These are phyloP conservation scores for Phytophthora multivora DNA, from an alignment of 352 stramenopile species.

Conservation along the genomic window DNA sequence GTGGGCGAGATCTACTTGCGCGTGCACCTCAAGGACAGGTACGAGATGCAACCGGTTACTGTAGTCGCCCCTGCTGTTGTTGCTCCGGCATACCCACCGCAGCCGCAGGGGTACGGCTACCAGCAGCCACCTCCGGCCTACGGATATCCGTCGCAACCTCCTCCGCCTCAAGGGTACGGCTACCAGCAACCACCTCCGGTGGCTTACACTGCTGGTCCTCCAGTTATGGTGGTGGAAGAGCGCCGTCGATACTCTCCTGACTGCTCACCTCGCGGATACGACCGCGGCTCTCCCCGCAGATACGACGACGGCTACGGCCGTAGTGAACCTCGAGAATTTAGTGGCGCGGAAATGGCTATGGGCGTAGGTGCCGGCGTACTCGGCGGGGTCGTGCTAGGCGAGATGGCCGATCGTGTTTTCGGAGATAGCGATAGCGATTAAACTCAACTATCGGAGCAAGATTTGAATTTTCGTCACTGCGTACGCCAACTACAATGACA, in stretches of 20 bases:
- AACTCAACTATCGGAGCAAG: no score
- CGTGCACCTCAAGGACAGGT: slow-evolving; percentile 19
- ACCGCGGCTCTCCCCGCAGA: slow-evolving; percentile 4
- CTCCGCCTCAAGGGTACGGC: background rate
- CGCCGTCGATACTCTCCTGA: slow-evolving; percentile 29
- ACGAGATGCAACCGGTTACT: no score
- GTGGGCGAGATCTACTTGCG: slow-evolving; percentile 84
- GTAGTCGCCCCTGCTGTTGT: no score
- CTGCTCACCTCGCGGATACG: slow-evolving; percentile 1
- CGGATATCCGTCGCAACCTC: slow-evolving; percentile 34
- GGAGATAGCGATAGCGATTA: no score
- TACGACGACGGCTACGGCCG: slow-evolving; percentile 6
- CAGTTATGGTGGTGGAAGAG: slow-evolving; percentile 33
- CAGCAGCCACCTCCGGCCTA: slow-evolving; percentile 34
- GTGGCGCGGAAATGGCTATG: slow-evolving; percentile 56
- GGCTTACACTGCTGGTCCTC: slow-evolving; percentile 40
- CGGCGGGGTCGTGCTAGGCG: slow-evolving; percentile 76
- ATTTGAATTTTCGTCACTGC: no score
- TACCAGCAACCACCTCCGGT: slow-evolving; percentile 2
- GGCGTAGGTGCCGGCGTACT: slow-evolving; percentile 74
- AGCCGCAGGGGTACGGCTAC: slow-evolving; percentile 37
- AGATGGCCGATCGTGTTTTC: slow-evolving; percentile 44
- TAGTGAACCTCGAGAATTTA: slow-evolving; percentile 24
- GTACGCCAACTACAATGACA: no score
- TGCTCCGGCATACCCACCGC: no score